Conservation (phyloP, 768 basidiomycete genomes). For the Grammothele lineata region DNA sequence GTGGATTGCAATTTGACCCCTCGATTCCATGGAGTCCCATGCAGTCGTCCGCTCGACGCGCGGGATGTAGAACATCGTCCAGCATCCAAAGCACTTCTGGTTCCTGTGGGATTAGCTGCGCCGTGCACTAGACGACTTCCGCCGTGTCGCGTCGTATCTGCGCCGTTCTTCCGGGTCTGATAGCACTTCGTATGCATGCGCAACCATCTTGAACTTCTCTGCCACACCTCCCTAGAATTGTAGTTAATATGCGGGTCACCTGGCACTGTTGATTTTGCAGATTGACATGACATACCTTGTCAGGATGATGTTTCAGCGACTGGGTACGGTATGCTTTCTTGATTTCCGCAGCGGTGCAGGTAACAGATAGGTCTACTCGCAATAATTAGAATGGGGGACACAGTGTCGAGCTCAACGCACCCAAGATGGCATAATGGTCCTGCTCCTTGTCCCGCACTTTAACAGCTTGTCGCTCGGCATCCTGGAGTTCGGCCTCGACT, state of each 20-base stretch:
- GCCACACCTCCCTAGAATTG: constrained; percentile 63
- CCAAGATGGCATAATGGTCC: constrained; percentile 78
- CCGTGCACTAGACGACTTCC: too few relatives aligned
- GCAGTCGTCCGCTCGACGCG: too few relatives aligned
- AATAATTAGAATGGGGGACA: not conserved
- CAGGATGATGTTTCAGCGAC: constrained; percentile 75
- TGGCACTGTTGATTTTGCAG: not conserved
- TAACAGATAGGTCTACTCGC: constrained; percentile 38
- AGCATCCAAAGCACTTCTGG: too few relatives aligned
- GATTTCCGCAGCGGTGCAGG: constrained; percentile 52
- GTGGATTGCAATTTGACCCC: too few relatives aligned
- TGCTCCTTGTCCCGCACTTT: constrained; percentile 81
- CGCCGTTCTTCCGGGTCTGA: constrained; percentile 66
- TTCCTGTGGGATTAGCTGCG: too few relatives aligned
- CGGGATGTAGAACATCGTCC: too few relatives aligned
- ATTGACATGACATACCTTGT: constrained; percentile 49
- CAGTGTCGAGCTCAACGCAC: constrained; percentile 13
- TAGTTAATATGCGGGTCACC: not conserved
- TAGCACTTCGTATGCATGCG: constrained; percentile 73
- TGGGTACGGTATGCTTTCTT: constrained; percentile 66
- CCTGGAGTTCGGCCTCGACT: constrained; percentile 59
- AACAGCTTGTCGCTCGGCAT: constrained; percentile 58
- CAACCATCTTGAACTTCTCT: constrained; percentile 88
- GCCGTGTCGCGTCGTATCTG: constrained; percentile 52
- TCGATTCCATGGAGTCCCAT: too few relatives aligned